Base-by-base conservation (phyloP, 2,329 filamentous ascomycete genomes). In the Alternaria postmessia region DNA sequence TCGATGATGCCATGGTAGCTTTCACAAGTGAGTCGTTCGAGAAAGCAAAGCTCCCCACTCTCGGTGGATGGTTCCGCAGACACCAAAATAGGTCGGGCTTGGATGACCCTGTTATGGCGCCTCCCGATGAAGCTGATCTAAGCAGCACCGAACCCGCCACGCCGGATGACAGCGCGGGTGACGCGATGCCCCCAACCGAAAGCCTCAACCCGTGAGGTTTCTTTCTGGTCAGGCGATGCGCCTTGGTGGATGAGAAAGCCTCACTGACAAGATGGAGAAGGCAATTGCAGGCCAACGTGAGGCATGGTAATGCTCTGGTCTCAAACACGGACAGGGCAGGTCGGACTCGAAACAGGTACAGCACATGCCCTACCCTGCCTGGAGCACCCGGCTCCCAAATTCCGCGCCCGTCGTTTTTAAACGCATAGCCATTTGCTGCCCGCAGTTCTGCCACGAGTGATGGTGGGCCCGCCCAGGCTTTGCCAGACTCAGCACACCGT, bases 281-380 rank as follows among this genome's bases (percentile, higher is more conserved):
- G 39, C 59, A 52, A 56, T 22, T 61, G 62, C 62, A 63, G 58
- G 63, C 60, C 48, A 56, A 49, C 54, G 63, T 59, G 65, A 66
- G 65, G 66, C 56, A 60, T 54, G 59, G 65, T 56, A 57, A 49
- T 62, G 54, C 59, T 53, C 63, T 59, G 65, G 63, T 61, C 65
- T 70, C 69, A 66, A 68, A 73, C 71, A 64, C 65, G 36, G 65
- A 59, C 65, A 66, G 64, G 63, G 61, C 61, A 49, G 20, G 66
- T 56, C 57, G 63, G 59, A 64, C 66, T 65, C 69, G 71, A 76
- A 74, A 75, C 72, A 75, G 72, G 73, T 61, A 75, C 71, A 71
- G 70, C 72, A 72, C 67, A 63, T 58, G 57, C 47, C 58, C 42
- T 28, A 38, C 52, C 52, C 57, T 60, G 63, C 58, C 53, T 57